Conservation (phyloP, 257 asterid species). For the Solanum chmielewskii region DNA sequence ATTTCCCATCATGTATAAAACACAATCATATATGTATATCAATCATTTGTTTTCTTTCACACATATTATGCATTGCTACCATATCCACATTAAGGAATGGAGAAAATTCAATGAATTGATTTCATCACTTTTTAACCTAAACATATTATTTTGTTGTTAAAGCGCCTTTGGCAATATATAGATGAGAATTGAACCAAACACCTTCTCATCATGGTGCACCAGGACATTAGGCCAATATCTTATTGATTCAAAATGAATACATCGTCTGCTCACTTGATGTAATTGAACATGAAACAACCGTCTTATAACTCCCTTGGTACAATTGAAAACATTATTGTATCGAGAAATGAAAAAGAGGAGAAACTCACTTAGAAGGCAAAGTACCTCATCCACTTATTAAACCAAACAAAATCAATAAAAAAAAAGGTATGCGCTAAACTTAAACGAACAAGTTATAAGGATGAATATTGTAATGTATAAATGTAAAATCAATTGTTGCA, state of each 20-base stretch:
- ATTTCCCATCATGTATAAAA: not conserved
- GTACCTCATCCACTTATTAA: not conserved
- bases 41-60: no score
- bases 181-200: not conserved
- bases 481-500: not conserved
- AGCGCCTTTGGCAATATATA: no score
- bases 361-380: not conserved
- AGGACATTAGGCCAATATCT: not conserved
- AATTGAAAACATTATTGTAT: not conserved
- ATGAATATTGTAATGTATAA: not conserved
- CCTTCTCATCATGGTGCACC: not conserved
- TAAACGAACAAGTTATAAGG: not conserved
- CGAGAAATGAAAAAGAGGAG: not conserved
- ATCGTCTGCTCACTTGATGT: not conserved
- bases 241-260: not conserved
- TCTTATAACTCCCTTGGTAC: not conserved
- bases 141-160: no score
- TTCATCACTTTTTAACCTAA: no score
- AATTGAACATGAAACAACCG: not conserved
- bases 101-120: not conserved
- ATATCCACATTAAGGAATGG: not conserved
- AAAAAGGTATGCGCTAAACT: no score
- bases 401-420: not conserved
- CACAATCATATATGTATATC: not conserved
- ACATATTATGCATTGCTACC: no score